A percentile compares a stretch with the other conserved stretches of the same genome.
Conservation (phyloP, 352 stramenopile species). For the Elongisporangium undulatum region DNA sequence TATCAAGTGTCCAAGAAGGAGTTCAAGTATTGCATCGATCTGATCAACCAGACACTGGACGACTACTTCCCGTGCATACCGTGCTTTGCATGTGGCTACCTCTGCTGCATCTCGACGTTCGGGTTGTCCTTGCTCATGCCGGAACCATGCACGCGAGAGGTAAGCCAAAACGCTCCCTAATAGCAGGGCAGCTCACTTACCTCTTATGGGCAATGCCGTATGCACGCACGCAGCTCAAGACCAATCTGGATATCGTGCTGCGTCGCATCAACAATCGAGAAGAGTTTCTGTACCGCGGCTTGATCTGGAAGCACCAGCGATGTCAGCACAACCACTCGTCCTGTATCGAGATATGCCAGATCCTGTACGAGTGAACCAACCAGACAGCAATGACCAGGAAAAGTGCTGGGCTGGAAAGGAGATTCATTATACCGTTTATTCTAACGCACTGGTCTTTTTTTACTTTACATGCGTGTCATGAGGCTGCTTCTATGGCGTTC, state of each 20-base stretch:
- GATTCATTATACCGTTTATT: conserved; percentile 1
- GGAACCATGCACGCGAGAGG: conserved; percentile 67
- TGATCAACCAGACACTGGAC: conserved; percentile 70
- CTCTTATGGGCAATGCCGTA: neutral
- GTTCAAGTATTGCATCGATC: conserved; percentile 72
- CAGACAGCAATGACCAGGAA: neutral
- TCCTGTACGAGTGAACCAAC: conserved; percentile 46
- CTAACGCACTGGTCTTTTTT: neutral
- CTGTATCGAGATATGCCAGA: conserved; percentile 72
- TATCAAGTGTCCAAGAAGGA: conserved; percentile 57
- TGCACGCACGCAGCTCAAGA: conserved; percentile 33
- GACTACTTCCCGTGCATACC: conserved; percentile 70
- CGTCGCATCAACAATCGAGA: conserved; percentile 63
- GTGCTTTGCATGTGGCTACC: conserved; percentile 65
- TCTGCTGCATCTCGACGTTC: conserved; percentile 60
- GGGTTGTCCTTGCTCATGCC: conserved; percentile 54
- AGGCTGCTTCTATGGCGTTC: neutral
- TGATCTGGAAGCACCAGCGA: conserved; percentile 57
- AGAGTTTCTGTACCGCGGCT: conserved; percentile 61
- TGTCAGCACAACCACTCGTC: conserved; percentile 37
- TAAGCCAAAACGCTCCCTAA: conserved; percentile 9
- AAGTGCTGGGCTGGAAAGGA: neutral
- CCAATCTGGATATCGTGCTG: conserved; percentile 58
- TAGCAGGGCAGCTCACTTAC: neutral
- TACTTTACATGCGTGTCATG: neutral